These are phyloP conservation scores for Starmerella apis DNA, from an alignment of 805 yeast genomes.

Conservation along the genomic window DNA sequence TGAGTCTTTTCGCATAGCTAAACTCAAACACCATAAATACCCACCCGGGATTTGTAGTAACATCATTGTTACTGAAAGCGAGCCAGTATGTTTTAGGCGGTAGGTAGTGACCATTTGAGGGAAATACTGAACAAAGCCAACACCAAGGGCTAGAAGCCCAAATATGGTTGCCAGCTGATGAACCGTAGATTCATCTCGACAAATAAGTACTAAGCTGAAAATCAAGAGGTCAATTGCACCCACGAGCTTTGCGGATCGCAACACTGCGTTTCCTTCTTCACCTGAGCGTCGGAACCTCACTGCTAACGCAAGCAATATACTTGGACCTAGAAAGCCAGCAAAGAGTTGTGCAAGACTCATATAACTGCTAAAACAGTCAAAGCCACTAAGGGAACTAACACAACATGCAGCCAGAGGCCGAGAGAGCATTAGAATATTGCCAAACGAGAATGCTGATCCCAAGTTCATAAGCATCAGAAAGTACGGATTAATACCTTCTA, in stretches of 20 bases:
- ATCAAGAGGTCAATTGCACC: conserved; percentile 21
- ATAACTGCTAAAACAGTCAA: conserved; percentile 26
- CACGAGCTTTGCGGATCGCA: conserved; percentile 12
- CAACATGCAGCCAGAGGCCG: conserved; percentile 49
- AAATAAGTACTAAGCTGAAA: conserved; percentile 8
- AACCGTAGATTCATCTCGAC: background rate
- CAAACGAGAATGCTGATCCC: conserved; percentile 54
- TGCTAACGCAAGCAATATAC: conserved; percentile 25
- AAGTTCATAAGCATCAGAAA: conserved; percentile 58
- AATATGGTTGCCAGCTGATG: conserved; percentile 30
- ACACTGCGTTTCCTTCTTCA: conserved; percentile 34
- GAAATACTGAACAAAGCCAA: conserved; percentile 61
- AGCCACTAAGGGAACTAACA: conserved; percentile 33
- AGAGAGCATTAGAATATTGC: conserved; percentile 56
- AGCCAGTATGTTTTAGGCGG: conserved; percentile 62
- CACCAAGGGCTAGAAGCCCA: conserved; percentile 54
- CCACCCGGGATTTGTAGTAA: conserved; percentile 86
- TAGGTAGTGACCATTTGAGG: conserved; percentile 73
- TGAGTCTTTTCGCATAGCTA: conserved; percentile 61
- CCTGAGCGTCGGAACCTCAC: conserved; percentile 23
- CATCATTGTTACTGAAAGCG: conserved; percentile 72
- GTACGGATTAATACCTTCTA: conserved; percentile 70
- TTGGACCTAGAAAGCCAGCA: conserved; percentile 24
- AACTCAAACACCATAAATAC: conserved; percentile 61
- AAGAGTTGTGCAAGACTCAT: conserved; percentile 26